Percentiles rank a stretch among this genome's conserved stretches.
These are phyloP conservation scores for Leccinum sublutescens DNA, from an alignment of 768 basidiomycete genomes.

Conservation along the genomic window DNA sequence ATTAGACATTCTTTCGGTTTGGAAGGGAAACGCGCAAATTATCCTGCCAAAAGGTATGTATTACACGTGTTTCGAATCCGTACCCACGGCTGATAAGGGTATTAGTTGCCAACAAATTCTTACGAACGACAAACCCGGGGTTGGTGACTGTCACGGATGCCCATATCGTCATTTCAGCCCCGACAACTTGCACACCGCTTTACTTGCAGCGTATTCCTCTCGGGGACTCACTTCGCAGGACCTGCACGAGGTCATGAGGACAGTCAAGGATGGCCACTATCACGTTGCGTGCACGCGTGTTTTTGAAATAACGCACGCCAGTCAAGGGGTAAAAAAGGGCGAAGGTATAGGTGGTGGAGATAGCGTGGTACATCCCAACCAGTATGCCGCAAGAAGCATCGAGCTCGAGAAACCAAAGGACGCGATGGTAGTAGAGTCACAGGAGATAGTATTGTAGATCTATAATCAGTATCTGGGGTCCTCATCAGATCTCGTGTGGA, in stretches of 20 bases:
- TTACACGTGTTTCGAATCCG: background rate
- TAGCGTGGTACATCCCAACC: constrained; percentile 92
- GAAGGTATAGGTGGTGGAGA: constrained; percentile 86
- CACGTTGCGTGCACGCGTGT: constrained; percentile 97
- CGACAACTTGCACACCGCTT: constrained; percentile 76
- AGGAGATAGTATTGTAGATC: background rate
- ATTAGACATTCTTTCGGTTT: constrained; percentile 93
- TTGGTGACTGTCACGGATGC: constrained; percentile 79
- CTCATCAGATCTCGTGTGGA: background rate
- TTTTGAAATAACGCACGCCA: constrained; percentile 88
- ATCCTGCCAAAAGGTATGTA: constrained; percentile 82
- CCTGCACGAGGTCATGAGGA: constrained; percentile 77
- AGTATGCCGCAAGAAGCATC: constrained; percentile 74
- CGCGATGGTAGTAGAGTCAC: constrained; percentile 42
- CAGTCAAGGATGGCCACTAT: constrained; percentile 77
- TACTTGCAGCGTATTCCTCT: constrained; percentile 65
- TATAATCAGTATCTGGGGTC: constrained; percentile 24
- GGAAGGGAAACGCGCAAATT: constrained; percentile 93
- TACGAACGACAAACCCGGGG: constrained; percentile 60
- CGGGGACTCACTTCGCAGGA: constrained; percentile 66
- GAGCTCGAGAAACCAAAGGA: constrained; percentile 53
- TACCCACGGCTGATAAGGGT: constrained; percentile 1
- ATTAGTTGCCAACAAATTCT: constrained; percentile 90
- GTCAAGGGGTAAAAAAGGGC: constrained; percentile 74
- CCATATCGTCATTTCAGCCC: constrained; percentile 88